Base-by-base conservation (phyloP, 257 asterid genomes). In the Solanum rostratum region DNA sequence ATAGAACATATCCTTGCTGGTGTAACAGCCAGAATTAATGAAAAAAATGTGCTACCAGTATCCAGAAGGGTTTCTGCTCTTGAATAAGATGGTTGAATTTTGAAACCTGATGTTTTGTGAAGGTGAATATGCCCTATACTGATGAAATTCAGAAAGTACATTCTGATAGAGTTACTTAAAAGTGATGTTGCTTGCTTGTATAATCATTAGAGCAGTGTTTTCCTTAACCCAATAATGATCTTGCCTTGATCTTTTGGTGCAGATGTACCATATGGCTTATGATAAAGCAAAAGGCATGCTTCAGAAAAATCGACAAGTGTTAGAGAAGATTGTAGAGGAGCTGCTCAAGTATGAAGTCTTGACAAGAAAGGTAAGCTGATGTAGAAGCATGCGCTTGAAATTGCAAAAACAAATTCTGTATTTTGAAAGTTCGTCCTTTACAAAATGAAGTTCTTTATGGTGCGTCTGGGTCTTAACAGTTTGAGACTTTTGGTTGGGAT, bases 241-340 rank as follows among this genome's bases (percentile, higher is more conserved):
- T 6, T 41, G 50, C 86, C 70, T 66, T 81, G 50, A 66, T 84
- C 81, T 27, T 62, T 85, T 80, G 88, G 49, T 87, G 86, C 97
- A 96, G 98, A 90, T 95, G 24, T 96, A 93, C 87, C 70, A 92
- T 88, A 89, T 91, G 88, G 98, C 98, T 84, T 95, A 92, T 76
- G 96, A 95, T 69, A 96, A 91, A 90, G 98, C 99, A 29, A 93
- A 87, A 88, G 30, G 27, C 83, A 90, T 96, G 89, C 92, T 96
- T 65, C 97, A 89, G 91, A 91, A 87, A 84, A 96, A 96, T 87
- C 87, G 86, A 43, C 39, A 49, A 69, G 95, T 89, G 85, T 93
- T 96, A 86, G 98, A 96, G 92, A 93, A 92, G 85, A 89, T 96
- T 86, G 99, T 93, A 73, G 96, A 92, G 85, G 98, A 96, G 85